These are phyloP conservation scores for Cytospora paraplurivora DNA, from an alignment of 2,329 filamentous ascomycete species.

Conservation along the genomic window DNA sequence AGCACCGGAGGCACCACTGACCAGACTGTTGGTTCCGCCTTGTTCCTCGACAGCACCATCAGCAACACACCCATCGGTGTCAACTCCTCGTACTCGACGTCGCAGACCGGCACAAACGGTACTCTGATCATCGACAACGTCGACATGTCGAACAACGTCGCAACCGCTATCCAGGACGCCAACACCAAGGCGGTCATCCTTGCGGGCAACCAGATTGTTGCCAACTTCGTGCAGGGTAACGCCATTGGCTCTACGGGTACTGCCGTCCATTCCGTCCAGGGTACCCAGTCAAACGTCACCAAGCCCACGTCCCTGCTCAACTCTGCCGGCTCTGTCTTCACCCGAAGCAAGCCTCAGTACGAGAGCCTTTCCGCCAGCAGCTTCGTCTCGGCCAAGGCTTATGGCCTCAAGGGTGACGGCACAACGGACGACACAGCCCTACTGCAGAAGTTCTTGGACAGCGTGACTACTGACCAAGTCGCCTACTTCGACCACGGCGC, in stretches of 20 bases:
- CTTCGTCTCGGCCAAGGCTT: constrained; percentile 81
- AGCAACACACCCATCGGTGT: constrained; percentile 76
- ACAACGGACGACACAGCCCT: constrained; percentile 82
- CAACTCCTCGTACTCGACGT: constrained; percentile 69
- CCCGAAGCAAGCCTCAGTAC: constrained; percentile 89
- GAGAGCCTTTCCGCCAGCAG: constrained; percentile 63
- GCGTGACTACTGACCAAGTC: constrained; percentile 62
- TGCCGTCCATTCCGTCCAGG: constrained; percentile 60
- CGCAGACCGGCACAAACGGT: constrained; percentile 69
- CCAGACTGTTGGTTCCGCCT: constrained; percentile 82
- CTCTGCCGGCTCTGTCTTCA: constrained; percentile 69
- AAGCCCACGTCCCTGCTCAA: constrained; percentile 71
- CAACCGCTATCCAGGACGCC: constrained; percentile 64
- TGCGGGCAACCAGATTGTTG: constrained; percentile 67
- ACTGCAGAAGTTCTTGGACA: constrained; percentile 77
- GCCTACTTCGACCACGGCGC: constrained; percentile 77
- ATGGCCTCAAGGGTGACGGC: constrained; percentile 87
- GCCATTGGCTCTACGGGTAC: constrained; percentile 58
- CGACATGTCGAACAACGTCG: constrained; percentile 71
- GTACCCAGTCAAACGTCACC: constrained; percentile 51
- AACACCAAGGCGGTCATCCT: constrained; percentile 64
- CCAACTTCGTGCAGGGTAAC: constrained; percentile 79
- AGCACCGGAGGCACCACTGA: constrained; percentile 59
- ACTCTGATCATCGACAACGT: constrained; percentile 88
- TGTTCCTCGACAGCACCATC: constrained; percentile 80